Conservation (phyloP, 805 yeast species). For the Nakazawaea peltata region DNA sequence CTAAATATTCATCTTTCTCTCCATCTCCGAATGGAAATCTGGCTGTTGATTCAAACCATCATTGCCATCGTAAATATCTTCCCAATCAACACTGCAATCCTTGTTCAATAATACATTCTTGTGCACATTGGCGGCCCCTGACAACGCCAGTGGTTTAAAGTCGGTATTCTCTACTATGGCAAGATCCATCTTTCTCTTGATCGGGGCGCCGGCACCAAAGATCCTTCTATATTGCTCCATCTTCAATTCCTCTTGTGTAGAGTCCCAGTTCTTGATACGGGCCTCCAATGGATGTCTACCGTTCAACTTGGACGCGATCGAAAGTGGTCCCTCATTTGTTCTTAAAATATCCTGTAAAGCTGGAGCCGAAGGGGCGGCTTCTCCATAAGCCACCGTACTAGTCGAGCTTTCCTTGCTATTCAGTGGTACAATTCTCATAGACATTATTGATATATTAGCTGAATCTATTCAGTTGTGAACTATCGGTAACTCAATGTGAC, state of each 20-base stretch:
- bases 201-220: constrained; percentile 92
- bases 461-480: too few relatives aligned
- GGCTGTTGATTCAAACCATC: constrained; percentile 24
- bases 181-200: constrained; percentile 85
- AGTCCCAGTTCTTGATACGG: constrained; percentile 74
- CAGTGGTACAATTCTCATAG: constrained; percentile 50
- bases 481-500: too few relatives aligned
- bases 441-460: too few relatives aligned
- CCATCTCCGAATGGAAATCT: constrained; percentile 72
- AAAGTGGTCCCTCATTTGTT: constrained; percentile 55
- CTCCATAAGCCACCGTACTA: constrained; percentile 42
- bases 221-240: constrained; percentile 74
- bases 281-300: constrained; percentile 82
- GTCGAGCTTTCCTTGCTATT: constrained; percentile 36
- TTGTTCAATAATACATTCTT: constrained; percentile 71
- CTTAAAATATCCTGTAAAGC: constrained; percentile 64
- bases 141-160: constrained; percentile 55
- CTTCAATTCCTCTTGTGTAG: constrained; percentile 58
- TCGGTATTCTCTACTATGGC: constrained; percentile 63
- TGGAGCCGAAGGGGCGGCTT: constrained; percentile 58
- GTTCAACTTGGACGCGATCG: constrained; percentile 53
- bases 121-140: constrained; percentile 55
- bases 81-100: constrained; percentile 85
- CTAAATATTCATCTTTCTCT: constrained; percentile 48
- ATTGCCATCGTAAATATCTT: constrained; percentile 64